These are phyloP conservation scores for Talaromyces sp. DNA, from an alignment of 2,329 filamentous ascomycete genomes.

Conservation along the genomic window DNA sequence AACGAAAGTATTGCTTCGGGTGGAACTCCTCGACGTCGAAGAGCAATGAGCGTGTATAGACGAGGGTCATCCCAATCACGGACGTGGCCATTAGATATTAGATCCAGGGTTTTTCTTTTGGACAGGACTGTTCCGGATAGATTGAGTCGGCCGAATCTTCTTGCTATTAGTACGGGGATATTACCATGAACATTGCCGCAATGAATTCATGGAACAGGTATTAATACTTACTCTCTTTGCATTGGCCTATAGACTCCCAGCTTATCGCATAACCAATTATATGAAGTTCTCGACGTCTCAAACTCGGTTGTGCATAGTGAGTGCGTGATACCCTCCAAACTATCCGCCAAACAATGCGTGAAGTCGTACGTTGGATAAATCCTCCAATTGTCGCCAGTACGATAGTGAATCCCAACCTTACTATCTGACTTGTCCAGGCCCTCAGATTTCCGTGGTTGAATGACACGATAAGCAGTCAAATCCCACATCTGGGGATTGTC, in stretches of 20 bases:
- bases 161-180: constrained; percentile 7
- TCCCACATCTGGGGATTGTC: constrained; percentile 97
- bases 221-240: constrained; percentile 72
- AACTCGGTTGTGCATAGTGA: constrained; percentile 93
- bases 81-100: constrained; percentile 73
- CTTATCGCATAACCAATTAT: constrained; percentile 82
- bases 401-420: constrained; percentile 41
- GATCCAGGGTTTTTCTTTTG: constrained; percentile 74
- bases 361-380: constrained; percentile 97
- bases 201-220: not conserved
- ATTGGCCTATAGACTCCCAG: constrained; percentile 84
- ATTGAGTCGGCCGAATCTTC: constrained; percentile 60
- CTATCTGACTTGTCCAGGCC: constrained; percentile 40
- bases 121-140: constrained; percentile 80
- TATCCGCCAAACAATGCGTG: constrained; percentile 84
- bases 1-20: constrained; percentile 85
- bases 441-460: constrained; percentile 29
- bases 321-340: constrained; percentile 86
- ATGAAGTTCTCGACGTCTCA: constrained; percentile 74
- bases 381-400: constrained; percentile 77
- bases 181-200: not conserved
- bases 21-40: constrained; percentile 78
- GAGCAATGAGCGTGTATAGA: constrained; percentile 77
- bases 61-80: constrained; percentile 88
- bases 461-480: constrained; percentile 80